Base-by-base conservation (phyloP, 139 green algal genomes). In the Micractinium conductrix region DNA sequence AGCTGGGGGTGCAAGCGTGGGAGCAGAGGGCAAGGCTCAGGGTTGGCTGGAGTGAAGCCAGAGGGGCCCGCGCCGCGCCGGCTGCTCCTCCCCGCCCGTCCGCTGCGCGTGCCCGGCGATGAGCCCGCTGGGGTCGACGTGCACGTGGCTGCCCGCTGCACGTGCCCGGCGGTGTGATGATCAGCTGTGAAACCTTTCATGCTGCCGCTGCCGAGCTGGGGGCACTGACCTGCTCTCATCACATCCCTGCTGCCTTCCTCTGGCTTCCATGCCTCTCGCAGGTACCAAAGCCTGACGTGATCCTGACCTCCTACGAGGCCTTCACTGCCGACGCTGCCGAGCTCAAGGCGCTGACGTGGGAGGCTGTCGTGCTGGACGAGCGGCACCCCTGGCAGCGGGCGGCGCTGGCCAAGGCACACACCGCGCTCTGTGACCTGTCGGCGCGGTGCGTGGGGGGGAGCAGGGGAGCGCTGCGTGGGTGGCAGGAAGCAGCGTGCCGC, bases 201-300 rank as follows among this genome's bases (percentile, higher is more conserved):
- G n/a, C n/a, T n/a, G n/a, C n/a, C n/a, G n/a, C n/a, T n/a, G n/a
- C n/a, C n/a, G n/a, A n/a, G n/a, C n/a, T n/a, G n/a, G n/a, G n/a
- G n/a, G n/a, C n/a, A n/a, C n/a, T n/a, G n/a, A n/a, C n/a, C n/a
- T n/a, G n/a, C n/a, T n/a, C 71, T 17, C 42, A 26, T 65, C 30
- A 22, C 14, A 30, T 16, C 45, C 53, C 37, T 58, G 12, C 30
- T 33, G 48, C 58, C 78, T 74, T 26, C 38, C 2, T 37, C 67
- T 7, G 8, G 28, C 28, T 48, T 2, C 2, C n/a, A n/a, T n/a
- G n/a, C n/a, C n/a, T n/a, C n/a, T n/a, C n/a, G 30, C 86, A 90
- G 84, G 83, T 97, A 38, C 87, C 91, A 48, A 95, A 95, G 91
- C 84, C 93, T 2, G 91, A 96, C 44, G 87, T 96, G 24, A 91